Evolutionary conservation across 2,329 filamentous ascomycete species (phyloP).

Genomic region (Mollisiaceae sp.): DNA sequence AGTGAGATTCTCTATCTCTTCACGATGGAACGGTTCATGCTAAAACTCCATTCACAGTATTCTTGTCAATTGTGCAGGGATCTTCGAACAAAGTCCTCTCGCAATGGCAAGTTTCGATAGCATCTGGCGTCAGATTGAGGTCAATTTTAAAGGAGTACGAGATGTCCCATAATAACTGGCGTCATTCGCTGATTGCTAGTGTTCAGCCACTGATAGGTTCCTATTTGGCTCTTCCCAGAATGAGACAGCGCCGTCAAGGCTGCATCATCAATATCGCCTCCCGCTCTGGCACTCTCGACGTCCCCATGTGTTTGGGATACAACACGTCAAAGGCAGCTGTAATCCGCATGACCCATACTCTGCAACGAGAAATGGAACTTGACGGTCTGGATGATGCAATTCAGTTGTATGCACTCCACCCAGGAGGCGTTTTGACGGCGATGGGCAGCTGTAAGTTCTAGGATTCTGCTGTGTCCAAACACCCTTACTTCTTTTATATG

Average conservation of each 20-base stretch:
- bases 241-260: neutral
- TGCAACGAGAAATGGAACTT: conserved; percentile 6
- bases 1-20: neutral
- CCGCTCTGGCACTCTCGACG: conserved; percentile 1
- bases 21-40: neutral
- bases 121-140: conserved; percentile 11
- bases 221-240: neutral
- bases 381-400: conserved; percentile 8
- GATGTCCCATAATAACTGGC: neutral
- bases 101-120: conserved; percentile 8
- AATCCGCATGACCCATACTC: neutral
- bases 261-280: conserved; percentile 17
- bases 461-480: neutral
- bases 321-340: conserved; percentile 6
- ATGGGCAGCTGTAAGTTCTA: conserved; percentile 6
- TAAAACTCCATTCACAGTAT: neutral
- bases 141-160: conserved; percentile 15
- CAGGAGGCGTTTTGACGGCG: conserved; percentile 3
- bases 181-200: neutral
- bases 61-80: conserved; percentile 15
- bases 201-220: neutral
- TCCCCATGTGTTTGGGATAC: conserved; percentile 1
- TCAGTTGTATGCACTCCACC: conserved; percentile 4
- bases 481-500: neutral
- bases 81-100: conserved; percentile 9